These are phyloP conservation scores for Mikania micrantha DNA, from an alignment of 129 eudicot genomes.

Conservation along the genomic window DNA sequence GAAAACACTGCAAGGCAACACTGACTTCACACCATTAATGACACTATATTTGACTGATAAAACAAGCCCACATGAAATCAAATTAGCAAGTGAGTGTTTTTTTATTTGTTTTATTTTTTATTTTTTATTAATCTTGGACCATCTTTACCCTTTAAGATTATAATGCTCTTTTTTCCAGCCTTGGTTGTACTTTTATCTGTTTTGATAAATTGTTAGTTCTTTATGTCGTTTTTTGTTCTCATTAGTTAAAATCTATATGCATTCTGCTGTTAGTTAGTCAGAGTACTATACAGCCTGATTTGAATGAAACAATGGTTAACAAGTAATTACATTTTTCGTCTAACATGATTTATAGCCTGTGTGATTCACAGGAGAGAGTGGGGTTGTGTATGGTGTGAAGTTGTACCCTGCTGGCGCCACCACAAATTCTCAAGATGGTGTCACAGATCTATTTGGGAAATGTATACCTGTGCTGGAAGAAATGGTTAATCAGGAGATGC, in stretches of 20 bases:
- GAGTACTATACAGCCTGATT: too few species aligned
- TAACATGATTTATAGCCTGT: too few species aligned
- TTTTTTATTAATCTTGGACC: not conserved
- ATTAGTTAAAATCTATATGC: not conserved
- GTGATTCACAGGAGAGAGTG: conserved; percentile 70
- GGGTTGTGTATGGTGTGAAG: conserved; percentile 80
- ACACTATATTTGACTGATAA: conserved; percentile 87
- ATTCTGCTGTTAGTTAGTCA: not conserved
- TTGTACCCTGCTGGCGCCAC: conserved; percentile 31
- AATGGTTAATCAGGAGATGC: conserved; percentile 83
- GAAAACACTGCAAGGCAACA: conserved; percentile 53
- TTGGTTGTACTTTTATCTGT: too few species aligned
- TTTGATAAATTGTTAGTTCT: not conserved
- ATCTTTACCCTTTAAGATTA: not conserved
- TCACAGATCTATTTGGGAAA: too few species aligned
- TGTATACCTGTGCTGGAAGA: conserved; percentile 77
- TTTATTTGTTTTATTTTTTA: too few species aligned
- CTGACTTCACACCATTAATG: conserved; percentile 83
- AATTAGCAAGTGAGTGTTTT: conserved; percentile 74
- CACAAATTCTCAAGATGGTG: too few species aligned
- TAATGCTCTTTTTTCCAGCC: not conserved
- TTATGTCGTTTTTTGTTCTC: not conserved
- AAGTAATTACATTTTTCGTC: too few species aligned
- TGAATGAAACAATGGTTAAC: too few species aligned
- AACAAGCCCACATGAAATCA: conserved; percentile 83